Percentiles rank a stretch among this genome's conserved stretches.
phyloP scores from a whole-genome alignment of 306 rosid species.

The Psophocarpus tetragonolobus region DNA sequence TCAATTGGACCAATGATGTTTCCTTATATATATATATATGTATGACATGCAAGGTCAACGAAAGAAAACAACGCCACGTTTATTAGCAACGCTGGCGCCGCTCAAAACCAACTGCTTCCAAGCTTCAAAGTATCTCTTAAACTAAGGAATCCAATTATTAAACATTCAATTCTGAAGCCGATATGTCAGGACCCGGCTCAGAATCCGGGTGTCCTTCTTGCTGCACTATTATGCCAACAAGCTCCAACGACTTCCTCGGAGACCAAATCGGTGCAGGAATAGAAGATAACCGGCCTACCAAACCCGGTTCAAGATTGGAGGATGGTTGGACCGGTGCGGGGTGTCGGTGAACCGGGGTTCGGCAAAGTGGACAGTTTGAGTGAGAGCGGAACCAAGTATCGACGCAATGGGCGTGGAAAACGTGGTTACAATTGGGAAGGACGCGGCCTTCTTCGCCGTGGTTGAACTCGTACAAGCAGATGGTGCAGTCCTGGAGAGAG shows the following conservation, averaged over 20 bases:
- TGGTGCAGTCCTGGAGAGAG: constrained; percentile 29
- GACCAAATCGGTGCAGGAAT: constrained; percentile 24
- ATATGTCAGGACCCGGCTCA: not conserved
- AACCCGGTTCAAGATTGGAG: not conserved
- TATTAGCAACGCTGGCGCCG: not conserved
- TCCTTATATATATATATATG: too few relatives aligned
- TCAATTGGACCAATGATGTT: too few relatives aligned
- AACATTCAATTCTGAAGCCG: not conserved
- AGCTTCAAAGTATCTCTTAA: not conserved
- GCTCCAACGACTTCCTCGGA: constrained; percentile 36
- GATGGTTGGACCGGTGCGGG: not conserved
- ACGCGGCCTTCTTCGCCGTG: constrained; percentile 33
- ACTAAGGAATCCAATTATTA: not conserved
- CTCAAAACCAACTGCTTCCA: not conserved
- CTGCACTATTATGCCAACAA: not conserved
- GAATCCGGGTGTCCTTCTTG: not conserved
- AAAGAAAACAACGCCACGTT: not conserved
- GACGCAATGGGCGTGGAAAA: constrained; percentile 49
- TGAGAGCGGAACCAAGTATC: constrained; percentile 48
- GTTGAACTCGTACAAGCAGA: constrained; percentile 47
- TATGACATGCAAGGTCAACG: too few relatives aligned
- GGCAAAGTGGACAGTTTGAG: constrained; percentile 52
- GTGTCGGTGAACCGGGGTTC: constrained; percentile 27
- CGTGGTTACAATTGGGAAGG: constrained; percentile 50
- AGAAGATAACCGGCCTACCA: not conserved